Evolutionary conservation across 2,329 filamentous ascomycete species (phyloP).

Genomic region (Colletotrichum endophyticum): DNA sequence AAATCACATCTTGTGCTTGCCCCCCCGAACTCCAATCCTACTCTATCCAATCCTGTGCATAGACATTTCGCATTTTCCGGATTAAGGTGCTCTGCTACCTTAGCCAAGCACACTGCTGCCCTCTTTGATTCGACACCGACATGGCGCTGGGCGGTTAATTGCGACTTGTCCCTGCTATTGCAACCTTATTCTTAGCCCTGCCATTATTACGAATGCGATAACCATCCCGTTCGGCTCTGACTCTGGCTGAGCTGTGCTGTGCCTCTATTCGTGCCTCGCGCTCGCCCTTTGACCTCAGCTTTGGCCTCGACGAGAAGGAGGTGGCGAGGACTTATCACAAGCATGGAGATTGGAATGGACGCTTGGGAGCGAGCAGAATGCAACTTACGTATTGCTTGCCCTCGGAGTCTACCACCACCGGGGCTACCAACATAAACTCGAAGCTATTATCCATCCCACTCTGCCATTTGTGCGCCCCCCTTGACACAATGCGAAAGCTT

Average conservation of each 20-base stretch:
- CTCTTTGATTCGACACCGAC: background rate
- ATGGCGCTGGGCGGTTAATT: conserved; percentile 5
- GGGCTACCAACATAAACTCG: background rate
- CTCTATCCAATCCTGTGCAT: background rate
- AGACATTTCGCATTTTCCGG: background rate
- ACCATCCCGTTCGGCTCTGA: background rate
- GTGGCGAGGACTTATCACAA: background rate
- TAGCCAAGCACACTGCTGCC: background rate
- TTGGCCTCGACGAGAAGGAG: background rate
- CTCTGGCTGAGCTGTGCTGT: background rate
- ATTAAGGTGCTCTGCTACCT: background rate
- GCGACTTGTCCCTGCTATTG: background rate
- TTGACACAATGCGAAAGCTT: background rate
- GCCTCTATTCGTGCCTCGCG: background rate
- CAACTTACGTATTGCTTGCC: background rate
- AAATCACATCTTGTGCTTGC: background rate
- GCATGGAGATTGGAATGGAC: background rate
- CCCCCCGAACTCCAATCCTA: background rate
- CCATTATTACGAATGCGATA: background rate
- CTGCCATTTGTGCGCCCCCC: background rate
- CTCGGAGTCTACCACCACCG: background rate
- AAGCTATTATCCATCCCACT: background rate
- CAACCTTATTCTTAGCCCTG: conserved; percentile 18
- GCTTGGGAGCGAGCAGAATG: background rate
- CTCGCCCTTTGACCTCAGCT: background rate